A percentile compares a stretch with the other conserved stretches of the same genome.
phyloP scores from a whole-genome alignment of 176 grass and related monocot genomes.

The bread wheat (Triticum aestivum) region IWGSC_CS_RefSeq_v2.1 NC_057806.1:40624257-40624756 shows the following conservation, averaged over 20 bases:
- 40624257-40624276: constrained; percentile 59
- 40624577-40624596: neutral
- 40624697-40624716: neutral
- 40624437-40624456: neutral
- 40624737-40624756: neutral
- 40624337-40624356: constrained; percentile 35
- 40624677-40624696: neutral
- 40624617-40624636: neutral
- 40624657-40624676: neutral
- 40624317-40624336: constrained; percentile 45
- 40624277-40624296: constrained; percentile 59
- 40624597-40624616: neutral
- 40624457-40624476: neutral
- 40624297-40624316: constrained; percentile 46
- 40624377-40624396: neutral
- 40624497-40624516: neutral
- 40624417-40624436: neutral
- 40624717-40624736: neutral
- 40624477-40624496: neutral
- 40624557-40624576: neutral
- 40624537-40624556: neutral
- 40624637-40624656: neutral
- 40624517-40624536: neutral
- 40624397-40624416: neutral
- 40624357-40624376: constrained; percentile 37